phyloP scores from a whole-genome alignment of 1,284 basidiomycete genomes.

The Amylostereum areolatum region DNA sequence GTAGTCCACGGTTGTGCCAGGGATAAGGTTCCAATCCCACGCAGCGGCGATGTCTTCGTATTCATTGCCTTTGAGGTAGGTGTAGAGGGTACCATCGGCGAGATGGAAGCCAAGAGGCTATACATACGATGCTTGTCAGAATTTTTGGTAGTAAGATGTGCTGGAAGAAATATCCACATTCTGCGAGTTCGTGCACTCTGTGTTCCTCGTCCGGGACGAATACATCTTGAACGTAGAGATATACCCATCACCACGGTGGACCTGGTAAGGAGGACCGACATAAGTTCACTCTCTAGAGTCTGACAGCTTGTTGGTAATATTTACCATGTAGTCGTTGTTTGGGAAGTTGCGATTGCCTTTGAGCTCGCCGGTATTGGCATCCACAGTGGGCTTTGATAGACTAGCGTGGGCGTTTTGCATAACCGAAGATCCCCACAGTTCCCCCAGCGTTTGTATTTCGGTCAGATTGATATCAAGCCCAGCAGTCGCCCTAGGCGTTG shows the following conservation, averaged over 20 bases:
- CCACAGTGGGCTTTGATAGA: conserved; percentile 29
- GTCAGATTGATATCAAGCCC: conserved; percentile 55
- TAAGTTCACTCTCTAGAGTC: too few relatives aligned
- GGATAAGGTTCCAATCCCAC: conserved; percentile 72
- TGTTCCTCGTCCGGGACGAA: conserved; percentile 54
- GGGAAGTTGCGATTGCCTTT: conserved; percentile 62
- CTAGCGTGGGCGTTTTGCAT: conserved; percentile 36
- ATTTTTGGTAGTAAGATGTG: too few relatives aligned
- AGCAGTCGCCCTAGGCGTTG: conserved; percentile 38
- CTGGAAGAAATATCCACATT: conserved; percentile 35
- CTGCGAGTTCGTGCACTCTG: conserved; percentile 59
- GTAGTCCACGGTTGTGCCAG: conserved; percentile 62
- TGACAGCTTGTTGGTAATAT: conserved; percentile 1
- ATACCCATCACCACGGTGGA: conserved; percentile 53
- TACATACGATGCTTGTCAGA: conserved; percentile 1
- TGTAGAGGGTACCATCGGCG: conserved; percentile 58
- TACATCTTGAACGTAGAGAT: conserved; percentile 62
- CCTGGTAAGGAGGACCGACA: conserved; percentile 23
- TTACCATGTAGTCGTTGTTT: conserved; percentile 63
- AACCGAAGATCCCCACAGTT: conserved; percentile 40
- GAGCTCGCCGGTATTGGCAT: conserved; percentile 55
- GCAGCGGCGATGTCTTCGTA: conserved; percentile 63
- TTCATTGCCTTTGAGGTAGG: conserved; percentile 57
- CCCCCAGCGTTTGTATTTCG: conserved; percentile 43
- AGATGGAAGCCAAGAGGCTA: conserved; percentile 63